Evolutionary conservation across 306 rosid genomes (phyloP).

Genomic region (Senna tora): DNA sequence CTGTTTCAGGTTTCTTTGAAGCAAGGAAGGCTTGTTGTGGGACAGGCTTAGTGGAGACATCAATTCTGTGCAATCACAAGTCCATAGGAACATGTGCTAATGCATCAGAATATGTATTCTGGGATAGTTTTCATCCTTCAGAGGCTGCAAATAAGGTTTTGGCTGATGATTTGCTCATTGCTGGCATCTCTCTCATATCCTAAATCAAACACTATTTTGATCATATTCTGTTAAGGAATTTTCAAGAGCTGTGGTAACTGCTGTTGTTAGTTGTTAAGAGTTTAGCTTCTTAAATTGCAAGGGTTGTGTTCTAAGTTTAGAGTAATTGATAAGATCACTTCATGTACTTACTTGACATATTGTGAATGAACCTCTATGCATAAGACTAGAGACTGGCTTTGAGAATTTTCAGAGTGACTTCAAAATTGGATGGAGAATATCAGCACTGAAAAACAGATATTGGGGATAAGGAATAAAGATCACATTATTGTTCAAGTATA

Average conservation of each 20-base stretch:
- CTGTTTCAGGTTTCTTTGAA: constrained; percentile 65
- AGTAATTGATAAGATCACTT: constrained; percentile 8
- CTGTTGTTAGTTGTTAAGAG: neutral
- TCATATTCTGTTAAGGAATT: constrained; percentile 12
- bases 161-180: constrained; percentile 45
- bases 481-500: neutral
- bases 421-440: neutral
- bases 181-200: constrained; percentile 68
- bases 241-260: neutral
- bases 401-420: neutral
- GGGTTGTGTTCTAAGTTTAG: neutral
- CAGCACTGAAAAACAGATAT: neutral
- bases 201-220: constrained; percentile 35
- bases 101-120: constrained; percentile 81
- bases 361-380: neutral
- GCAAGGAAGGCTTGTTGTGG: constrained; percentile 87
- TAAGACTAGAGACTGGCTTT: neutral
- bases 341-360: neutral
- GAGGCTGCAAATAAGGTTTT: constrained; percentile 74
- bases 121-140: constrained; percentile 92
- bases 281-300: constrained; percentile 15
- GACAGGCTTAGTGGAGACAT: constrained; percentile 70
- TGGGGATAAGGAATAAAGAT: neutral
- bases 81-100: constrained; percentile 75
- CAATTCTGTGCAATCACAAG: constrained; percentile 66